Evolutionary conservation across 2,329 filamentous ascomycete species (phyloP).

Genomic region (Thelonectria olida): DNA sequence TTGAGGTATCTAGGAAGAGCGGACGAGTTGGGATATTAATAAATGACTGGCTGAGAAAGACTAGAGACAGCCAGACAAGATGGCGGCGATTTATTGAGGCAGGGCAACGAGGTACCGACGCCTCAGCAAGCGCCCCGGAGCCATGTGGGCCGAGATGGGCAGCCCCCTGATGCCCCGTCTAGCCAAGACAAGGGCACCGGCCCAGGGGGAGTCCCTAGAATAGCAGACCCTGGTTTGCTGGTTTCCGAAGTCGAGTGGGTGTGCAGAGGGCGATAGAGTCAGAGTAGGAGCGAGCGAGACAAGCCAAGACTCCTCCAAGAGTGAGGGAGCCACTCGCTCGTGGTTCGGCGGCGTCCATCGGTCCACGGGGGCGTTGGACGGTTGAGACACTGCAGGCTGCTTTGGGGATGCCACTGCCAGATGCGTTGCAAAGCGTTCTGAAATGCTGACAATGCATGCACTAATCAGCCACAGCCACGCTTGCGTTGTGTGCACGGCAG

Average conservation of each 20-base stretch:
- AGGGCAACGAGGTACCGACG: slow-evolving; percentile 20
- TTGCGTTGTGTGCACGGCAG: slow-evolving; percentile 11
- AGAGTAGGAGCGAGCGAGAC: slow-evolving; percentile 12
- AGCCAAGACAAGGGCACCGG: slow-evolving; percentile 25
- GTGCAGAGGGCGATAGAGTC: neutral
- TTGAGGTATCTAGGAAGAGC: neutral
- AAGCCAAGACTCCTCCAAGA: slow-evolving; percentile 4
- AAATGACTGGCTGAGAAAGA: slow-evolving; percentile 22
- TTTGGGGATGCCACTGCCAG: slow-evolving; percentile 23
- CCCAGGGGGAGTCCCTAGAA: slow-evolving; percentile 19
- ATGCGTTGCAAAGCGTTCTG: slow-evolving; percentile 19
- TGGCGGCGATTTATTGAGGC: slow-evolving; percentile 34
- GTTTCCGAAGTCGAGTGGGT: neutral
- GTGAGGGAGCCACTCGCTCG: no score
- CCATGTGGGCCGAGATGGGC: slow-evolving; percentile 32
- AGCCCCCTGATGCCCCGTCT: slow-evolving; percentile 31
- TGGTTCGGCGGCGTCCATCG: no score
- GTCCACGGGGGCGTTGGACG: slow-evolving; percentile 16
- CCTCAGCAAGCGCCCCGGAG: slow-evolving; percentile 31
- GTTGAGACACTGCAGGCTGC: slow-evolving; percentile 26
- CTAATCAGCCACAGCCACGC: neutral
- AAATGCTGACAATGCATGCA: slow-evolving; percentile 14
- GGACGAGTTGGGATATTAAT: slow-evolving; percentile 29
- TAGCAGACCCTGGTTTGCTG: slow-evolving; percentile 20
- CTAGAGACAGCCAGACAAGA: slow-evolving; percentile 10